Conservation (phyloP, 2,329 filamentous ascomycete genomes). For the Geosmithia morbida region DNA sequence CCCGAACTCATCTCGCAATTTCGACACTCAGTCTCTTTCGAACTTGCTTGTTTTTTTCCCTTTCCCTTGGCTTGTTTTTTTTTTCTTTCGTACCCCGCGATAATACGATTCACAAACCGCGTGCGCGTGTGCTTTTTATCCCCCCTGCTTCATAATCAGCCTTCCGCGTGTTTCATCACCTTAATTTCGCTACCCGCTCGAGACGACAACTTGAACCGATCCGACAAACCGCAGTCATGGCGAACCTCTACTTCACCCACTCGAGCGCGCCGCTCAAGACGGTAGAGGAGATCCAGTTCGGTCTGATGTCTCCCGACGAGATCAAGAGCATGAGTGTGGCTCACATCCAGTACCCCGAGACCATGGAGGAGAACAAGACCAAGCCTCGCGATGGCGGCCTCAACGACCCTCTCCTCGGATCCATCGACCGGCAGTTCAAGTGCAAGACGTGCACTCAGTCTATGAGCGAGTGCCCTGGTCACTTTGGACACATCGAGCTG, state of each 20-base stretch:
- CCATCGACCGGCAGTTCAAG: slow-evolving; percentile 88
- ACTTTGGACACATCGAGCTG: slow-evolving; percentile 97
- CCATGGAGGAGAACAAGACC: slow-evolving; percentile 91
- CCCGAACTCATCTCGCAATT: slow-evolving; percentile 10
- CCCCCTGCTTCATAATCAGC: slow-evolving; percentile 4
- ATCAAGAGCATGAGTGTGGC: slow-evolving; percentile 98
- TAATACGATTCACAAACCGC: neutral
- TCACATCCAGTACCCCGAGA: slow-evolving; percentile 96
- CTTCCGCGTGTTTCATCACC: slow-evolving; percentile 6
- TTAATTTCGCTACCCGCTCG: slow-evolving; percentile 1
- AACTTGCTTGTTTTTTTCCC: slow-evolving; percentile 10
- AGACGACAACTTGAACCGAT: slow-evolving; percentile 3
- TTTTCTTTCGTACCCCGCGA: no score
- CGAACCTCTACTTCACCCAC: slow-evolving; percentile 80
- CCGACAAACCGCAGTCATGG: slow-evolving; percentile 45
- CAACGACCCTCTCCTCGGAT: slow-evolving; percentile 91
- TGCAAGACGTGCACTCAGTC: slow-evolving; percentile 94
- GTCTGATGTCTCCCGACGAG: slow-evolving; percentile 92
- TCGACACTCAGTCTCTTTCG: slow-evolving; percentile 3
- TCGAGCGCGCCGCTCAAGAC: slow-evolving; percentile 94
- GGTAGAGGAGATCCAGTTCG: slow-evolving; percentile 98
- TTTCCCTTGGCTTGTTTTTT: slow-evolving; percentile 6
- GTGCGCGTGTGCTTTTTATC: neutral
- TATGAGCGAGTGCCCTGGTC: slow-evolving; percentile 90
- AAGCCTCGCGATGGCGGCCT: slow-evolving; percentile 83